These are phyloP conservation scores for Hanseniaspora singularis DNA, from an alignment of 805 yeast genomes.

Conservation along the genomic window DNA sequence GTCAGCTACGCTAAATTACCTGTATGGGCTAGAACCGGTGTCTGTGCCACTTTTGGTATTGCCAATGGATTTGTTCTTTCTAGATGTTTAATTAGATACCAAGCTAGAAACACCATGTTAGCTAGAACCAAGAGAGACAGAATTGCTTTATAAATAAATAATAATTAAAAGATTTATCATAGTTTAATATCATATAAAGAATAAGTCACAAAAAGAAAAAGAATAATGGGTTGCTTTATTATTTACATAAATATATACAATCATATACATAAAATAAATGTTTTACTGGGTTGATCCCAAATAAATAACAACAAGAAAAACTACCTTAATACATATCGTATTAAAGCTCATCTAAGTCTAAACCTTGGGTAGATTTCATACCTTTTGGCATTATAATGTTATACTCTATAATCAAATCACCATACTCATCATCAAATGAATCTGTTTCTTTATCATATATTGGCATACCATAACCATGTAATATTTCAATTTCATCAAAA, in stretches of 20 bases:
- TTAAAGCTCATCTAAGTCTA: constrained; percentile 15
- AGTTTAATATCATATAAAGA: background rate
- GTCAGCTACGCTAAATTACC: constrained; percentile 10
- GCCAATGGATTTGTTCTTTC: constrained; percentile 11
- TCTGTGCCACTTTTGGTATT: constrained; percentile 12
- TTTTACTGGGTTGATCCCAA: too few species aligned
- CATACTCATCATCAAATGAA: constrained; percentile 33
- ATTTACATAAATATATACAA: constrained; percentile 3
- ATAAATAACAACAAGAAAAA: too few species aligned
- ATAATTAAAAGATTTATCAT: too few species aligned
- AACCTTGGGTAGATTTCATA: constrained; percentile 3
- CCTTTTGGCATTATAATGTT: constrained; percentile 34
- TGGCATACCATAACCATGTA: constrained; percentile 85
- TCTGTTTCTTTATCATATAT: constrained; percentile 20
- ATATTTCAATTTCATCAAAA: constrained; percentile 59
- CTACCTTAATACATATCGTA: too few species aligned
- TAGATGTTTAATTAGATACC: constrained; percentile 14
- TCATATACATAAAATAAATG: too few species aligned
- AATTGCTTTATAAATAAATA: background rate
- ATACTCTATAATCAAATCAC: constrained; percentile 43
- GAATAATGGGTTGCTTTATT: background rate
- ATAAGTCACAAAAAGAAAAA: too few species aligned
- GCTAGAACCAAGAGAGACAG: constrained; percentile 5
- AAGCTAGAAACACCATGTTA: constrained; percentile 8
- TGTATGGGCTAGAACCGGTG: constrained; percentile 12